phyloP scores from a whole-genome alignment of 257 asterid species.

The Forsythia suspensa region DNA sequence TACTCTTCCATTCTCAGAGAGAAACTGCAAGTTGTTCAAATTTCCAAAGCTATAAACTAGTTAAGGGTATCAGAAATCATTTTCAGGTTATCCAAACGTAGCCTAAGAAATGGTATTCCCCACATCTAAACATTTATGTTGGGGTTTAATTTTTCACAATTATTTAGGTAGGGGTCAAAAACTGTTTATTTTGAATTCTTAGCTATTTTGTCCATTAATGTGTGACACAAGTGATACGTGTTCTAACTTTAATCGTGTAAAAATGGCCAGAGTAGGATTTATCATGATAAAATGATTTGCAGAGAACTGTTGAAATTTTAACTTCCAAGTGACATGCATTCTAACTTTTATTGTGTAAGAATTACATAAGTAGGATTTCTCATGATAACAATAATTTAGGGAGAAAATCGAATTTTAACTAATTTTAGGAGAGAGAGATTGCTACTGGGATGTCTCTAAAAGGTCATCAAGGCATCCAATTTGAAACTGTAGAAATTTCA shows the following conservation, averaged over 20 bases:
- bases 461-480: conserved; percentile 11
- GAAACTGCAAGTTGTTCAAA: conserved; percentile 90
- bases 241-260: not conserved
- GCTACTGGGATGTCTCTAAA: conserved; percentile 13
- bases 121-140: conserved; percentile 11
- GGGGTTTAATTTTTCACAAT: conserved; percentile 5
- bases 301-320: not conserved
- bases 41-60: conserved; percentile 78
- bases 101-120: conserved; percentile 16
- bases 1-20: conserved; percentile 95
- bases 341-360: not conserved
- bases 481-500: conserved; percentile 7
- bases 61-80: conserved; percentile 53
- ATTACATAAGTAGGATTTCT: not conserved
- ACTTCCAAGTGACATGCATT: not conserved
- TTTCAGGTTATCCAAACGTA: conserved; percentile 1
- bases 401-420: not conserved
- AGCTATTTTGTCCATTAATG: conserved; percentile 9
- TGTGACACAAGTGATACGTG: not conserved
- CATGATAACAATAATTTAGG: not conserved
- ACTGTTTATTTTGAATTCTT: not conserved
- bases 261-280: conserved; percentile 7
- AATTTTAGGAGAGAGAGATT: conserved; percentile 3
- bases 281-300: not conserved
- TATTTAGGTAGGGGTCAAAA: not conserved